These are phyloP conservation scores for Serendipita sp. DNA, from an alignment of 768 basidiomycete genomes.

Conservation along the genomic window DNA sequence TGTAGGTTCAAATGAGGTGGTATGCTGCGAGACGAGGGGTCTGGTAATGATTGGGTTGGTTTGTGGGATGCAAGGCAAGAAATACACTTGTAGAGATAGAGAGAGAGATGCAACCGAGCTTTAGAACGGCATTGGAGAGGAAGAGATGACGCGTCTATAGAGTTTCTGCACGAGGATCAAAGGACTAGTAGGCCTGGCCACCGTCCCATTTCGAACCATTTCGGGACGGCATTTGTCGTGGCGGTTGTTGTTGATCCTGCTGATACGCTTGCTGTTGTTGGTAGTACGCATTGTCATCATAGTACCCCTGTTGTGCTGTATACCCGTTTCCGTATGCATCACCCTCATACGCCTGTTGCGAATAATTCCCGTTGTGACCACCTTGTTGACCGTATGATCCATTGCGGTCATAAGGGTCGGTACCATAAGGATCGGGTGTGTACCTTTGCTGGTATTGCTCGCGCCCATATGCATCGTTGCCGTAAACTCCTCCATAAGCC, in stretches of 20 bases:
- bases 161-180: background rate
- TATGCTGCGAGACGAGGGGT: background rate
- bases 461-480: background rate
- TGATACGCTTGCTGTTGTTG: too few species aligned
- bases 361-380: background rate
- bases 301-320: background rate
- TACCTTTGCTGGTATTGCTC: background rate
- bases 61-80: too few species aligned
- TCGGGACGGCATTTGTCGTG: background rate
- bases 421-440: constrained; percentile 3
- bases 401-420: background rate
- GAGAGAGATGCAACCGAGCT: too few species aligned
- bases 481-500: background rate
- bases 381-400: background rate
- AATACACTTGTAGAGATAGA: too few species aligned
- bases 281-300: too few species aligned
- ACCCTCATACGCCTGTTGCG: background rate
- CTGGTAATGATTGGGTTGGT: background rate
- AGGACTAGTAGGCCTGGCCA: background rate
- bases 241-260: background rate
- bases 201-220: background rate
- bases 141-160: background rate
- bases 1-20: too few species aligned
- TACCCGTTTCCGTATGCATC: background rate
- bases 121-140: background rate